Evolutionary conservation across 2,329 filamentous ascomycete genomes (phyloP), one percentile per base, ranked within the genome.

Genomic region (Talaromyces sp.): DNA sequence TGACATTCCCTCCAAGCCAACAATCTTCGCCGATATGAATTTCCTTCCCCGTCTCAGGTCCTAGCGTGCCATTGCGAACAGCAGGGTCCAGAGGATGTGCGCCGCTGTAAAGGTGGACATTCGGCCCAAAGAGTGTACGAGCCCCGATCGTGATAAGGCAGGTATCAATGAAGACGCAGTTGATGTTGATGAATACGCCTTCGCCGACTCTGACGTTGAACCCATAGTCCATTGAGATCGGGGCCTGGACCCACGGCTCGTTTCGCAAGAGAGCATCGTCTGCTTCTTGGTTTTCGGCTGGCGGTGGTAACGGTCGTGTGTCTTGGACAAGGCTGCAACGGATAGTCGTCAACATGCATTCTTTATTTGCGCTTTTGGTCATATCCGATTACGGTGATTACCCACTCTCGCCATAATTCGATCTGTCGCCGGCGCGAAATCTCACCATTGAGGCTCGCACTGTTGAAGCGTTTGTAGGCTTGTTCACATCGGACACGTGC

Each of bases 21-120:
- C 91, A 91, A 79, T 96, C 92, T 69, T 92, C 89, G 0, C 89
- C 91, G 62, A 96, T 87, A 38, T 81, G 84, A 67, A 97, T 91
- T 10, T 90, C 86, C 70, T 86, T 87, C 0, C 92, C 93, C 8
- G 80, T 72, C 76, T 97, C 93, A 0, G 92, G 92, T 0, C 92
- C 92, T 15, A 85, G 82, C 0, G 85, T 88, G 0, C 92, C 92
- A 72, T 93, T 89, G 34, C 92, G 86, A 5, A 94, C 69, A 0
- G 83, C 83, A 0, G 91, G 91, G 70, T 96, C 91, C 0, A 93
- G 78, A 1, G 92, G 92, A 76, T 97, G 93, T 0, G 85, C 88
- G 1, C 86, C 93, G 45, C 86, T 86, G 75, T 86, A 96, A 70
- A 97, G 86, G 43, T 83, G 88, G 49, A 92, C 91, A 73, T 92